Evolutionary conservation across 352 stramenopile species (phyloP).

Genomic region (Globisporangium cederbergense): DNA sequence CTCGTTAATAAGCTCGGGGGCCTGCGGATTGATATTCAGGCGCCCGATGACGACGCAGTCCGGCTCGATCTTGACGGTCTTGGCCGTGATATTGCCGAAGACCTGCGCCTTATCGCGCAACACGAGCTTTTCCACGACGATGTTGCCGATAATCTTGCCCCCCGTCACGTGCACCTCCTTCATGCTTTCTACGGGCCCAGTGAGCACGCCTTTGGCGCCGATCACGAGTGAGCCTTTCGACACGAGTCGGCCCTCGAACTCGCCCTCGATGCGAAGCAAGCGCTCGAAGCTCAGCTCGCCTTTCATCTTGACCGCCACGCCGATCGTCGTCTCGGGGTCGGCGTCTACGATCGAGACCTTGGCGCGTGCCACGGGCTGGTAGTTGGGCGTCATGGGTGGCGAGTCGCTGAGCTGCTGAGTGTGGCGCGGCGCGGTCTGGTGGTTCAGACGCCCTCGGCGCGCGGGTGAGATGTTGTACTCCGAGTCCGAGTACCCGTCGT

Average conservation of each 20-base stretch:
- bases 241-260: constrained; percentile 87
- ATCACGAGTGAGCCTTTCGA: constrained; percentile 89
- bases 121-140: constrained; percentile 81
- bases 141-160: constrained; percentile 85
- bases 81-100: constrained; percentile 88
- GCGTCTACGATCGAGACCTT: constrained; percentile 75
- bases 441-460: constrained; percentile 54
- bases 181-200: constrained; percentile 84
- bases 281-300: constrained; percentile 89
- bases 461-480: constrained; percentile 59
- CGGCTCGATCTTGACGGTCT: constrained; percentile 87
- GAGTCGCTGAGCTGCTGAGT: constrained; percentile 37
- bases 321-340: constrained; percentile 81
- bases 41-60: constrained; percentile 81
- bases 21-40: constrained; percentile 87
- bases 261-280: constrained; percentile 85
- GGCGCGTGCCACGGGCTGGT: constrained; percentile 29
- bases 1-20: constrained; percentile 79
- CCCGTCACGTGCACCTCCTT: constrained; percentile 85
- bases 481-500: constrained; percentile 61
- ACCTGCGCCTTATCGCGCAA: constrained; percentile 84
- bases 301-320: constrained; percentile 84
- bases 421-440: constrained; percentile 13
- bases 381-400: constrained; percentile 60
- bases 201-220: constrained; percentile 74